phyloP scores from a whole-genome alignment of 2,329 filamentous ascomycete genomes.

The Cladosporium sp. region DNA sequence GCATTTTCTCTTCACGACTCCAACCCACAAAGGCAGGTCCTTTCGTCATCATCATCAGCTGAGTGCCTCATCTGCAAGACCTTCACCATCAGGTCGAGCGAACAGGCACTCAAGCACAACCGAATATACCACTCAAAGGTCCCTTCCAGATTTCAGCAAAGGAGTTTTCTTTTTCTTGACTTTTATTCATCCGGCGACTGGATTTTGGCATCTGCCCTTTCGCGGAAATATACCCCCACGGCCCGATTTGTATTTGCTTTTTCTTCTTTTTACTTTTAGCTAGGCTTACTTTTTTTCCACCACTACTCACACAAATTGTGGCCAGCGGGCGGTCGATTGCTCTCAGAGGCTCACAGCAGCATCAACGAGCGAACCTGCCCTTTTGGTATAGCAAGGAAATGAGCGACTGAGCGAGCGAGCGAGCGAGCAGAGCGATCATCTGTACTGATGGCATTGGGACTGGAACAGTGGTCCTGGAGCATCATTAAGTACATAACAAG shows the following conservation, averaged over 20 bases:
- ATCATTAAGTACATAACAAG: background rate
- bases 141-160: background rate
- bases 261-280: background rate
- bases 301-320: background rate
- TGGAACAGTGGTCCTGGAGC: background rate
- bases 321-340: background rate
- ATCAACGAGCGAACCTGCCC: background rate
- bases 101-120: background rate
- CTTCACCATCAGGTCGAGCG: background rate
- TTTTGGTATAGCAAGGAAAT: too few relatives aligned
- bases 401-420: constrained; percentile 1
- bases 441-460: background rate
- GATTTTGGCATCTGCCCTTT: constrained; percentile 4
- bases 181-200: background rate
- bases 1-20: background rate
- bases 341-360: background rate
- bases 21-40: background rate
- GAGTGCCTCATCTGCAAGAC: background rate
- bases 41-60: background rate
- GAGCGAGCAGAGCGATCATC: background rate
- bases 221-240: constrained; percentile 14
- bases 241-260: background rate
- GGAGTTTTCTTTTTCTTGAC: background rate
- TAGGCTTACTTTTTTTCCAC: background rate
- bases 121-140: background rate